A percentile compares a stretch with the other conserved stretches of the same genome.
Evolutionary conservation across 805 yeast genomes (phyloP).

Genomic region (Hanseniaspora nectarophila): DNA sequence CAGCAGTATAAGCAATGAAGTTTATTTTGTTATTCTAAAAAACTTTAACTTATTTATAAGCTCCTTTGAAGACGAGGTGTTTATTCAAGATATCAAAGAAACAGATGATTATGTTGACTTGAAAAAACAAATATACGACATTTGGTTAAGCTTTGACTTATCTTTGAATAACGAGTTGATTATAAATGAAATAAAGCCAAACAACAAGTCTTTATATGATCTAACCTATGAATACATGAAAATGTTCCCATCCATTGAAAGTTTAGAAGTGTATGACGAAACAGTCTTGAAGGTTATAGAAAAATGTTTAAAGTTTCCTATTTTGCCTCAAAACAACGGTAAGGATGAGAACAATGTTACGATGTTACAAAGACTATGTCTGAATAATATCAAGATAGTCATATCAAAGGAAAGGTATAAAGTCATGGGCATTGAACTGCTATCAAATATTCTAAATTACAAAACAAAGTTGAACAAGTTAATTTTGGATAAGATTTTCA

Average conservation of each 20-base stretch:
- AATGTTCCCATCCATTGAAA: not conserved
- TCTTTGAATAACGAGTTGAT: conserved; percentile 8
- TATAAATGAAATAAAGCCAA: conserved; percentile 9
- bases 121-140: not conserved
- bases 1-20: not conserved
- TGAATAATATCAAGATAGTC: conserved; percentile 1
- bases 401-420: not conserved
- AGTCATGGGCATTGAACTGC: not conserved
- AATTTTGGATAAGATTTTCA: conserved; percentile 9
- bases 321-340: conserved; percentile 1
- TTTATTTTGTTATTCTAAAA: not conserved
- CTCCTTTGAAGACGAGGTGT: not conserved
- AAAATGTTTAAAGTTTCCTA: conserved; percentile 11
- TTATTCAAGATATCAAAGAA: not conserved
- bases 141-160: conserved; percentile 10
- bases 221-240: conserved; percentile 9
- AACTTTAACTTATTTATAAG: not conserved
- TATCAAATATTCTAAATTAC: conserved; percentile 1
- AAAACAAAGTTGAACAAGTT: not conserved
- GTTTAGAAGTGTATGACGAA: not conserved
- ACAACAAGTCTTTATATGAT: conserved; percentile 5
- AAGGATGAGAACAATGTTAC: conserved; percentile 10
- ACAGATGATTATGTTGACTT: not conserved
- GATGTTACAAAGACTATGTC: conserved; percentile 8
- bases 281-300: conserved; percentile 6